phyloP scores from a whole-genome alignment of 129 eudicot species.

The Tanacetum coccineum region DNA sequence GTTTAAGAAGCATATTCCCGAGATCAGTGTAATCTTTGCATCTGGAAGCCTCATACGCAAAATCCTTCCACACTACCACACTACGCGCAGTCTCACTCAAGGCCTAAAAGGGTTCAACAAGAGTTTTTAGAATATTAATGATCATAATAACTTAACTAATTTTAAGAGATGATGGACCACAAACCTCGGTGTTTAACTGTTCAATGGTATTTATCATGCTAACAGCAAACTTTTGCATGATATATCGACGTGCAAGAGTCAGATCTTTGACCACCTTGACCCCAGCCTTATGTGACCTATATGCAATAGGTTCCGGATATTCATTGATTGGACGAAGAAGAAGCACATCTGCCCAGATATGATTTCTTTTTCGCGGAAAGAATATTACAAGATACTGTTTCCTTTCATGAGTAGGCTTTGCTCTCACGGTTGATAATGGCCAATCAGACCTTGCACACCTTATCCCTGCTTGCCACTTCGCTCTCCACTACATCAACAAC shows the following conservation, averaged over 20 bases:
- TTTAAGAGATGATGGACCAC: constrained; percentile 19
- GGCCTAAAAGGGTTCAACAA: constrained; percentile 41
- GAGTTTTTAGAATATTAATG: not conserved
- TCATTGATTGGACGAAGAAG: constrained; percentile 88
- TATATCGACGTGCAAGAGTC: constrained; percentile 74
- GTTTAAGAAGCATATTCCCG: constrained; percentile 88
- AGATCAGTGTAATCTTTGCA: constrained; percentile 84
- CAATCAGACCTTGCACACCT: constrained; percentile 87
- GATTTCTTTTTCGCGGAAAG: constrained; percentile 76
- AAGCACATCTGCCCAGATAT: constrained; percentile 91
- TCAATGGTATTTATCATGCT: constrained; percentile 76
- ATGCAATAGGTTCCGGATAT: constrained; percentile 84
- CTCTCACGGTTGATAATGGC: constrained; percentile 81
- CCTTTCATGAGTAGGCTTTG: constrained; percentile 94
- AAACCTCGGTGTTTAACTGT: constrained; percentile 70
- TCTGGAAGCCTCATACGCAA: constrained; percentile 88
- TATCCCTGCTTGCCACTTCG: constrained; percentile 97
- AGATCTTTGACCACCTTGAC: constrained; percentile 77
- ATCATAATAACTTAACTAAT: constrained; percentile 1
- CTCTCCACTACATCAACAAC: constrained; percentile 71
- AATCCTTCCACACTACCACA: constrained; percentile 79
- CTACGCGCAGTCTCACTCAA: constrained; percentile 71
- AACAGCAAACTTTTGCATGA: constrained; percentile 85
- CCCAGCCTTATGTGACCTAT: constrained; percentile 68
- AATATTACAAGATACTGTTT: constrained; percentile 89